phyloP scores from a whole-genome alignment of 2,329 filamentous ascomycete genomes.

The Pseudocercospora macadamiae region DNA sequence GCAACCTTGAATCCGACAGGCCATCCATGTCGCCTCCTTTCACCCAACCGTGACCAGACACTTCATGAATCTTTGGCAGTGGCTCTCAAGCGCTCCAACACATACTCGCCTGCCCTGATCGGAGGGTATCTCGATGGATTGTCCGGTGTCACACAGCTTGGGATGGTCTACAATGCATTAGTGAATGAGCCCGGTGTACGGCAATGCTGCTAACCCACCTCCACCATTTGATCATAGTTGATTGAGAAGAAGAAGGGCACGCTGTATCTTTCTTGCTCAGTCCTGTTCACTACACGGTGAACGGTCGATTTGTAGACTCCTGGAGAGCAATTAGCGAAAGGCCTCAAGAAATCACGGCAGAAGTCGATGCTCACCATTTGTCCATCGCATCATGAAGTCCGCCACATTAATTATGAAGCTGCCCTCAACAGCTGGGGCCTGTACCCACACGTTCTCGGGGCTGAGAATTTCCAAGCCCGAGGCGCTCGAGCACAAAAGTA shows the following conservation, averaged over 20 bases:
- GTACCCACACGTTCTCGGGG: constrained; percentile 48
- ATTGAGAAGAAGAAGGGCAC: constrained; percentile 54
- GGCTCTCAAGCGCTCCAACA: constrained; percentile 38
- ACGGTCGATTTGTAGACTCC: constrained; percentile 47
- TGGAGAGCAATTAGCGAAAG: not conserved
- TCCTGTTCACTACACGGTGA: constrained; percentile 51
- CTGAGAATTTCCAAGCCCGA: constrained; percentile 35
- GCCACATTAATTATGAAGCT: constrained; percentile 56
- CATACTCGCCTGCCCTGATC: constrained; percentile 43
- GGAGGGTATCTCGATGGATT: constrained; percentile 39
- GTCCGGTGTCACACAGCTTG: constrained; percentile 40
- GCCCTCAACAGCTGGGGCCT: constrained; percentile 48
- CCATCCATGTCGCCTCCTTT: not conserved
- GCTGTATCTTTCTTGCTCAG: constrained; percentile 42
- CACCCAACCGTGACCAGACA: not conserved
- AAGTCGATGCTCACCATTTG: constrained; percentile 38
- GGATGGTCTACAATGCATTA: constrained; percentile 33
- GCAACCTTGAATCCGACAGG: not conserved
- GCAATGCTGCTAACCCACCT: constrained; percentile 23
- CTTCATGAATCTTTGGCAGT: constrained; percentile 12
- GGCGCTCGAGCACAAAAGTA: constrained; percentile 32
- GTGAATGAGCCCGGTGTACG: not conserved
- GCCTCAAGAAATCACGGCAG: not conserved
- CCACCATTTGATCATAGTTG: constrained; percentile 43
- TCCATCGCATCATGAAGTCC: constrained; percentile 55